Evolutionary conservation across 2,329 filamentous ascomycete species (phyloP).

Genomic region (Geosmithia flava): DNA sequence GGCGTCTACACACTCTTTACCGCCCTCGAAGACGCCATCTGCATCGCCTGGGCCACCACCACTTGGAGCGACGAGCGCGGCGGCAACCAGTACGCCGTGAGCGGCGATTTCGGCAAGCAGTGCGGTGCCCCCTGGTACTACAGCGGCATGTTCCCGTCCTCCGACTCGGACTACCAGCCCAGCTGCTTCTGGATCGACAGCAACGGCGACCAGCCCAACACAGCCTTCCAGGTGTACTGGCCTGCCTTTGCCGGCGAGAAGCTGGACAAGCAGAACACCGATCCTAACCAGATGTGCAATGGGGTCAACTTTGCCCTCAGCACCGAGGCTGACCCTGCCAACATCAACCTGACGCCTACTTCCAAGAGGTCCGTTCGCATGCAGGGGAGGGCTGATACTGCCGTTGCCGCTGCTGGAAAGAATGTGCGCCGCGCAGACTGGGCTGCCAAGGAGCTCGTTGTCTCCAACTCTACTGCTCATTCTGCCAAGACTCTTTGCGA

Average conservation of each 20-base stretch:
- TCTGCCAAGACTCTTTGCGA: conserved; percentile 9
- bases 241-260: conserved; percentile 9
- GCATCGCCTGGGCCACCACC: conserved; percentile 6
- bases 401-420: not conserved
- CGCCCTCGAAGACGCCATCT: conserved; percentile 6
- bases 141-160: conserved; percentile 3
- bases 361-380: too few species aligned
- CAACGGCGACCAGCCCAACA: conserved; percentile 9
- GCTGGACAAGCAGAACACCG: conserved; percentile 3
- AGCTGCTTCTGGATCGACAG: conserved; percentile 7
- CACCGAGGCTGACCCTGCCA: conserved; percentile 4
- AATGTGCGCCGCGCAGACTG: not conserved
- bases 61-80: conserved; percentile 5
- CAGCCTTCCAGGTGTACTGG: conserved; percentile 17
- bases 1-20: not conserved
- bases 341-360: conserved; percentile 2
- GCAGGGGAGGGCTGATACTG: not conserved
- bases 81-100: conserved; percentile 6
- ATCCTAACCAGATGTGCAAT: conserved; percentile 7
- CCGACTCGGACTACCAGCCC: conserved; percentile 1
- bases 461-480: conserved; percentile 4
- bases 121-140: conserved; percentile 6
- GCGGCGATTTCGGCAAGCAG: conserved; percentile 5
- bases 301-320: conserved; percentile 3
- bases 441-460: not conserved